These are phyloP conservation scores for Byssothecium circinans DNA, from an alignment of 2,329 filamentous ascomycete genomes.

Conservation along the genomic window DNA sequence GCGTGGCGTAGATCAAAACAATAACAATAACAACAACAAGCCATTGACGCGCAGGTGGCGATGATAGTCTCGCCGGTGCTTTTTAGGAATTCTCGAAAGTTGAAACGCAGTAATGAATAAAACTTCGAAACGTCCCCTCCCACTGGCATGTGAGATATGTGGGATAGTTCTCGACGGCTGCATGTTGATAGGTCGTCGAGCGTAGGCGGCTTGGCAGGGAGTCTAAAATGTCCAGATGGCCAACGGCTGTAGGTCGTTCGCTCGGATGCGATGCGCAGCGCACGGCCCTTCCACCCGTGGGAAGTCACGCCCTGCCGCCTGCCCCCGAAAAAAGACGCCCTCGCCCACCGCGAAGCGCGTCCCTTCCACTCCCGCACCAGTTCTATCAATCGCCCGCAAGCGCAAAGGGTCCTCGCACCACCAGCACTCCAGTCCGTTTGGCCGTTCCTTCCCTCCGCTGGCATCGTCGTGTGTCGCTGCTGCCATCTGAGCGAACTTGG, in stretches of 20 bases:
- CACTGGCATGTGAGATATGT: too few relatives aligned
- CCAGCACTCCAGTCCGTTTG: not conserved
- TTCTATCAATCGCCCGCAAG: conserved; percentile 23
- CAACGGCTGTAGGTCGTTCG: not conserved
- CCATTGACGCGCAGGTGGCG: not conserved
- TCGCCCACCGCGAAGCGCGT: conserved; percentile 24
- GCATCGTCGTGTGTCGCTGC: conserved; percentile 10
- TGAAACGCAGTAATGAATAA: too few relatives aligned
- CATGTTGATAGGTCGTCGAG: too few relatives aligned
- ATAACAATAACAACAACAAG: not conserved
- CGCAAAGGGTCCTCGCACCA: conserved; percentile 7
- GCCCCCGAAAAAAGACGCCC: conserved; percentile 20
- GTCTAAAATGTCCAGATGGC: too few relatives aligned
- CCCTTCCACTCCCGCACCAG: conserved; percentile 16
- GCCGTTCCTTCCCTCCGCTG: not conserved
- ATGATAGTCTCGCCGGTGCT: too few relatives aligned
- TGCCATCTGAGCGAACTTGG: conserved; percentile 1
- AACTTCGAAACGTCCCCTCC: too few relatives aligned
- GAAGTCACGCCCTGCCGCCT: too few relatives aligned
- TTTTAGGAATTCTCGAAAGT: too few relatives aligned
- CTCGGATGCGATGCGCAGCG: not conserved
- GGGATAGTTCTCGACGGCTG: too few relatives aligned
- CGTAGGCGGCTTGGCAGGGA: too few relatives aligned
- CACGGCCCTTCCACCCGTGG: not conserved
- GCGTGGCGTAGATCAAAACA: not conserved